These are phyloP conservation scores for Fusarium proliferatum DNA, from an alignment of 2,329 filamentous ascomycete genomes.

Conservation along the genomic window DNA sequence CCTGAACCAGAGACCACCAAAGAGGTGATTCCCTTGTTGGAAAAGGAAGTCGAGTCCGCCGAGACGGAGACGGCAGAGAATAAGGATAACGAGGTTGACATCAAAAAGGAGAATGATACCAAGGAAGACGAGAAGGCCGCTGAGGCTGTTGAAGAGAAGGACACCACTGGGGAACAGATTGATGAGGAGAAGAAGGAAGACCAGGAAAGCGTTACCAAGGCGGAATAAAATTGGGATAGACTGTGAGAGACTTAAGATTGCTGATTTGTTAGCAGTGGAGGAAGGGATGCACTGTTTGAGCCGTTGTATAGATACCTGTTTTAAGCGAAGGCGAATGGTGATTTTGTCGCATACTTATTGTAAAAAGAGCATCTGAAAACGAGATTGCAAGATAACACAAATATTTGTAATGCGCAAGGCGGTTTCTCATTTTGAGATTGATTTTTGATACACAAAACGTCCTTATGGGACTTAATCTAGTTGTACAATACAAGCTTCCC, in stretches of 20 bases:
- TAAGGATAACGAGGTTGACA: constrained; percentile 2
- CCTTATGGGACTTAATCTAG: constrained; percentile 39
- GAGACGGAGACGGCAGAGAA: constrained; percentile 10
- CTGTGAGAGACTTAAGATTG: constrained; percentile 30
- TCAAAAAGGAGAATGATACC: constrained; percentile 12
- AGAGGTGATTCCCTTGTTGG: constrained; percentile 23
- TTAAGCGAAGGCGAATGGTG: constrained; percentile 49
- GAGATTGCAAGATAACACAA: constrained; percentile 15
- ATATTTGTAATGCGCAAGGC: constrained; percentile 16
- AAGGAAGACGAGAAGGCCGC: constrained; percentile 3
- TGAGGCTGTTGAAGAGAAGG: constrained; percentile 24
- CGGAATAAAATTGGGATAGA: constrained; percentile 30
- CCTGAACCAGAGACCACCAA: constrained; percentile 3
- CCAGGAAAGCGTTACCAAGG: constrained; percentile 11
- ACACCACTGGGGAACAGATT: constrained; percentile 14
- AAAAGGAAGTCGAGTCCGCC: constrained; percentile 16
- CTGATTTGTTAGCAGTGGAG: constrained; percentile 35
- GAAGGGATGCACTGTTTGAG: constrained; percentile 36
- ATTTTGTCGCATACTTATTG: constrained; percentile 40
- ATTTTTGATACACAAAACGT: constrained; percentile 40
- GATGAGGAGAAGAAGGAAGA: constrained; percentile 26
- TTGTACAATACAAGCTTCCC: constrained; percentile 45
- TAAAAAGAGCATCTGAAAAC: constrained; percentile 23
- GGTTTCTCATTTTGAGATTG: constrained; percentile 31
- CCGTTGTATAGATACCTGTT: constrained; percentile 48